A percentile compares a stretch with the other conserved stretches of the same genome.
phyloP scores from a whole-genome alignment of 2,329 filamentous ascomycete species.

The Ceratocystis harringtonii region DNA sequence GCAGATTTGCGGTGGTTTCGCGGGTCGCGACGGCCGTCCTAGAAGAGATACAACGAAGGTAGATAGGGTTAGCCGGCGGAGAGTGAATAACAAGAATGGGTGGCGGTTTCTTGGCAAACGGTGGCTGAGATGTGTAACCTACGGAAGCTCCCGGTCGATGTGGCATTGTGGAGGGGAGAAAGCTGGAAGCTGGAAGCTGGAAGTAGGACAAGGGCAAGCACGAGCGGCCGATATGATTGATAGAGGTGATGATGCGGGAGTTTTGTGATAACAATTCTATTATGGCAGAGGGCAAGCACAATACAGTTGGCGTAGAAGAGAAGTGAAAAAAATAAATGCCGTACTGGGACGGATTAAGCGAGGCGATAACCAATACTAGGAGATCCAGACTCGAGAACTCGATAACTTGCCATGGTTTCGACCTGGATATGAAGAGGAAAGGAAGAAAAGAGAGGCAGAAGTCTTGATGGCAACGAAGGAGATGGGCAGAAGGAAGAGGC shows the following conservation, averaged over 20 bases:
- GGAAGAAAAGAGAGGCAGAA: neutral
- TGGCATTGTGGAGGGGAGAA: conserved; percentile 3
- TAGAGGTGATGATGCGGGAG: neutral
- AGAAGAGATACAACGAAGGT: neutral
- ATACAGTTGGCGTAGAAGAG: neutral
- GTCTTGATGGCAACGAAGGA: neutral
- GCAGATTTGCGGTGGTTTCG: conserved; percentile 1
- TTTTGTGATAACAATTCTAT: neutral
- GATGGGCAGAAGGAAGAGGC: neutral
- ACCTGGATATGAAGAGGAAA: neutral
- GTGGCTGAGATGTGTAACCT: neutral
- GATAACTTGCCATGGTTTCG: neutral
- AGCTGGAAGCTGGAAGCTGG: too few relatives aligned
- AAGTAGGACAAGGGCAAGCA: neutral
- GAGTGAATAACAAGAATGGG: neutral
- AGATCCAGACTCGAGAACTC: neutral
- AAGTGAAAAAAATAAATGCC: neutral
- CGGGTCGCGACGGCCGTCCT: conserved; percentile 12
- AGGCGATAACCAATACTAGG: neutral
- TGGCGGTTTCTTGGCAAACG: too few relatives aligned
- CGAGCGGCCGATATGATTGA: neutral
- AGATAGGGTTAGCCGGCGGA: neutral
- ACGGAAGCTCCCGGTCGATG: conserved; percentile 6
- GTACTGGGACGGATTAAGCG: neutral
- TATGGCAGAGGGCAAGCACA: neutral